Evolutionary conservation across 768 basidiomycete species (phyloP), one percentile per base, ranked within the genome.

Genomic region (Termitomyces sp.): DNA sequence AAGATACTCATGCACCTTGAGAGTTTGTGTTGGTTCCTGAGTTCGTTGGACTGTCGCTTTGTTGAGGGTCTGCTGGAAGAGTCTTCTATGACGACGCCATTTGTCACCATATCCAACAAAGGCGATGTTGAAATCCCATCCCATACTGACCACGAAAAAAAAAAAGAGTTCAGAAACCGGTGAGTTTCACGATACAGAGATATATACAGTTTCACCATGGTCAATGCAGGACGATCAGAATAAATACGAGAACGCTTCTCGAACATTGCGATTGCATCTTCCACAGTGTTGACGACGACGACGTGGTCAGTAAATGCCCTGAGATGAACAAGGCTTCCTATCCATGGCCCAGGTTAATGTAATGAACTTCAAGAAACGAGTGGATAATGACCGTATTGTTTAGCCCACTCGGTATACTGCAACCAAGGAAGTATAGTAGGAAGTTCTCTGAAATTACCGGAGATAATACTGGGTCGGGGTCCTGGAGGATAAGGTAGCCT

Each of bases 81-180:
- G 47, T n/a, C 66, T 63, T 43, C 72, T 62, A 45, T 72, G 67
- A 16, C 54, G 37, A 43, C 69, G 65, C 76, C 75, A 76, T 48
- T 44, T 43, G 0, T 69, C 61, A 0, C 66, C 68, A 39, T 75
- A 71, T 20, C 59, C 64, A 61, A 71, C 68, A 3, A 74, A 39
- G 2, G 50, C 69, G 3, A 65, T 26, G 57, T 66, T 69, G 54
- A 70, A 72, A 30, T 69, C 63, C 70, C 67, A n/a, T n/a, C n/a
- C n/a, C n/a, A n/a, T n/a, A n/a, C n/a, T n/a, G n/a, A n/a, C n/a
- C n/a, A n/a, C n/a, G n/a, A n/a, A n/a, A n/a, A n/a, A n/a, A n/a
- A n/a, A n/a, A n/a, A n/a, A n/a, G n/a, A n/a, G n/a, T n/a, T n/a
- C n/a, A n/a, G n/a, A n/a, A n/a, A n/a, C 7, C 4, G 30, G 7